Conservation (phyloP, 257 asterid species). For the Ballota nigra region DNA sequence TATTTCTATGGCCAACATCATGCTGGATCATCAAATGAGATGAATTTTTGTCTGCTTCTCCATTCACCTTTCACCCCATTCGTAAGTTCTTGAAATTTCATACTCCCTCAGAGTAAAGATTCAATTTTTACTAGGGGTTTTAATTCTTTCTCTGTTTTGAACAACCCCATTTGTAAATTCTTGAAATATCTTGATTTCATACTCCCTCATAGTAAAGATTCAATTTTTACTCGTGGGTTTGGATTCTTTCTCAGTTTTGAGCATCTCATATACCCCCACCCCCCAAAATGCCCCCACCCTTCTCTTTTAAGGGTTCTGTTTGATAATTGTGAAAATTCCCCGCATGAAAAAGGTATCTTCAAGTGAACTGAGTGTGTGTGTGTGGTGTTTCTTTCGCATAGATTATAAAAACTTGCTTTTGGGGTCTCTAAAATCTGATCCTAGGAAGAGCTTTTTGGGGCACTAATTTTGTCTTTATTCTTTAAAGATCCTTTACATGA, state of each 20-base stretch:
- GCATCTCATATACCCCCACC: too few species aligned
- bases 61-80: neutral
- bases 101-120: neutral
- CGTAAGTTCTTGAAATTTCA: neutral
- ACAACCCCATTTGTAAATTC: neutral
- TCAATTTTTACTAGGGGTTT: constrained; percentile 1
- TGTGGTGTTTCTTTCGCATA: neutral
- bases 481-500: constrained; percentile 12
- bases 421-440: neutral
- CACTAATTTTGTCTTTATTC: constrained; percentile 17
- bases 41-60: constrained; percentile 19
- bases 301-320: neutral
- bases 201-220: constrained; percentile 17
- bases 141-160: neutral
- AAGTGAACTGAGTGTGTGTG: neutral
- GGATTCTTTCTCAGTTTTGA: neutral
- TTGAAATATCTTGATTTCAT: neutral
- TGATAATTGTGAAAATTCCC: neutral
- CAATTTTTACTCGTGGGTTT: neutral
- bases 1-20: neutral
- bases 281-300: neutral
- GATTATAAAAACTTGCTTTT: neutral
- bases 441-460: neutral
- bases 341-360: neutral
- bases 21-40: neutral